Evolutionary conservation across 23 red algal species (phyloP).

Genomic region (Gracilaria domingensis): DNA sequence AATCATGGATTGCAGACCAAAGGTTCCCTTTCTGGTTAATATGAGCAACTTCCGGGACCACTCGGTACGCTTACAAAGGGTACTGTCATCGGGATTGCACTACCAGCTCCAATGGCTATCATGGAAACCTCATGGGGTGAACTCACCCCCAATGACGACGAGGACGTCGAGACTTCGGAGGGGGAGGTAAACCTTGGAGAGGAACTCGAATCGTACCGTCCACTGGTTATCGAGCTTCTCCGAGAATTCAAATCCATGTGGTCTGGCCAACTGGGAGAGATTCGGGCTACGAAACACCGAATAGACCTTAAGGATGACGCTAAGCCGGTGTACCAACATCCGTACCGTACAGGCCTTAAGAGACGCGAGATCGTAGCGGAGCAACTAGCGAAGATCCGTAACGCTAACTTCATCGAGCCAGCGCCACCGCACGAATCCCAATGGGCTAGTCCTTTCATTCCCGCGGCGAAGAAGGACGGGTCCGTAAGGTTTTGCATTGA

Average conservation of each 20-base stretch:
- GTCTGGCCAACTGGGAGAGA: neutral
- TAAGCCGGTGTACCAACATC: neutral
- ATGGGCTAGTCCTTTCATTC: neutral
- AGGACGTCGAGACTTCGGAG: neutral
- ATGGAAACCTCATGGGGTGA: neutral
- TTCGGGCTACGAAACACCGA: neutral
- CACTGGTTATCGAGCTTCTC: neutral
- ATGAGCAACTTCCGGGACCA: neutral
- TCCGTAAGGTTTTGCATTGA: no score
- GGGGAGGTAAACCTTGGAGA: neutral
- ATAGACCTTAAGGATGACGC: slow-evolving; percentile 6
- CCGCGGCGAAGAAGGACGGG: neutral
- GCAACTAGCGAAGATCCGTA: neutral
- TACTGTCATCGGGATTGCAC: neutral
- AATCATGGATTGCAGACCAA: neutral
- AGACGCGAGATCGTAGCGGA: neutral
- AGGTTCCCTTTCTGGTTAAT: neutral
- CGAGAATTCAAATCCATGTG: neutral
- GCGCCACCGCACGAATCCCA: neutral
- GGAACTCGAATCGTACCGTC: neutral
- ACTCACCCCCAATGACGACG: neutral
- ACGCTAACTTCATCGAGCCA: neutral
- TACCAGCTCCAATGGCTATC: neutral
- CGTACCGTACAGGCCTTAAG: slow-evolving; percentile 4
- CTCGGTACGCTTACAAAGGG: neutral